Base-by-base conservation (phyloP, 768 basidiomycete species). In the Xerocomus brunneocitrinus region DNA sequence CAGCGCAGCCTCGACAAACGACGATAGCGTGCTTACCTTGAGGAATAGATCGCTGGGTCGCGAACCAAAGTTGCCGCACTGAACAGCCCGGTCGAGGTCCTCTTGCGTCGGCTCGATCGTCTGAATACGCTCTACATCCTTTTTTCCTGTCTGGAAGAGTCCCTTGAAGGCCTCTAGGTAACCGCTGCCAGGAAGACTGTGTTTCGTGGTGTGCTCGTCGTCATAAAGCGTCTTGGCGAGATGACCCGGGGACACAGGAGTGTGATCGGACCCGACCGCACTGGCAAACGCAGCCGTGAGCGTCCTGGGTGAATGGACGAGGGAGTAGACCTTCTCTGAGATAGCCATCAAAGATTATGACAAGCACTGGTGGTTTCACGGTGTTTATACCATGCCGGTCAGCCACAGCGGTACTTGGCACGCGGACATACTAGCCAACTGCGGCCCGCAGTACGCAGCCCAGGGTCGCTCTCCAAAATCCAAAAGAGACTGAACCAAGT, bases 41-140 rank as follows among this genome's bases (percentile, higher is more conserved):
- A 87, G 70, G 61, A 86, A 87, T 28, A 85, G 64, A 47, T 83
- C 78, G 47, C 76, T 79, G 9, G 82, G 83, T 34, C 77, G 71
- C 41, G 68, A 63, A 6, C 79, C 76, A 55, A 85, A 85, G 46
- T 75, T 66, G 9, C 79, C 82, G 44, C 83, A 77, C 54, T 73
- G 64, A 25, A 67, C 76, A 3, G 77, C 78, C 38, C 65, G 58
- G 53, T 81, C 73, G 31, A 83, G 64, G 57, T 80, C 79, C 53
- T 71, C 73, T 41, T 63, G 55, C 16, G 70, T 71, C 43, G 62
- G 71, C 30, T 72, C 50, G 49, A 58, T 55, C 44, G 52, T 51
- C 48, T 53, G 59, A 41, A 67, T 58, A 39, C 55, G 54, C 32
- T 57, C 56, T n/a, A 57, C 49, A 40, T 63, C 47, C 55, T 55